Evolutionary conservation across 179 eudicot species (phyloP).

Genomic region (Heliamphora ciliata): DNA sequence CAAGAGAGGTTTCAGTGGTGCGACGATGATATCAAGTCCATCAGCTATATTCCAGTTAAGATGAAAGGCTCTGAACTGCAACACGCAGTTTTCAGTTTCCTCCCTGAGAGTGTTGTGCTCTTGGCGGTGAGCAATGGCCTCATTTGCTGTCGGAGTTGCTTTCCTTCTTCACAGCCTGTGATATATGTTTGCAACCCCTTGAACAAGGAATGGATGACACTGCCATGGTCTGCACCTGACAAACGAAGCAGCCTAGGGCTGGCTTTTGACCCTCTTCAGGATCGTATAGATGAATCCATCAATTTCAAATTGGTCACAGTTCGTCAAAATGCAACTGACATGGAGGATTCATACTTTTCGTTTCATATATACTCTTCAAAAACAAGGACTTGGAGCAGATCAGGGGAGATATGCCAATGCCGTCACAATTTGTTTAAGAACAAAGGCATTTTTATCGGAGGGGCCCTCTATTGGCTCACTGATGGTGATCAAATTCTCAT

Average conservation of each 20-base stretch:
- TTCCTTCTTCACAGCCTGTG: conserved; percentile 30
- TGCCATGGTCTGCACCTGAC: conserved; percentile 19
- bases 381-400: conserved; percentile 25
- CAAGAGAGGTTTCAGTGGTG: conserved; percentile 42
- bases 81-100: conserved; percentile 32
- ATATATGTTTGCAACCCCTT: conserved; percentile 57
- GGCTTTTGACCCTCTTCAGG: conserved; percentile 30
- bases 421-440: conserved; percentile 17
- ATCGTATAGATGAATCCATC: conserved; percentile 22
- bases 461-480: conserved; percentile 31
- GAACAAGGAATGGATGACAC: conserved; percentile 38
- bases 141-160: conserved; percentile 52
- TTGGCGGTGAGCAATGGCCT: conserved; percentile 46
- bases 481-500: conserved; percentile 30
- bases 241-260: conserved; percentile 22
- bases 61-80: conserved; percentile 15
- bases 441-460: conserved; percentile 24
- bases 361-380: conserved; percentile 29
- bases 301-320: conserved; percentile 28
- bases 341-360: conserved; percentile 16
- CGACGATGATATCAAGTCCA: conserved; percentile 29
- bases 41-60: conserved; percentile 39
- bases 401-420: conserved; percentile 24
- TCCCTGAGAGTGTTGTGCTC: conserved; percentile 43
- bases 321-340: conserved; percentile 5